Conservation (phyloP, 768 basidiomycete genomes). For the Filobasidium floriforme region DNA sequence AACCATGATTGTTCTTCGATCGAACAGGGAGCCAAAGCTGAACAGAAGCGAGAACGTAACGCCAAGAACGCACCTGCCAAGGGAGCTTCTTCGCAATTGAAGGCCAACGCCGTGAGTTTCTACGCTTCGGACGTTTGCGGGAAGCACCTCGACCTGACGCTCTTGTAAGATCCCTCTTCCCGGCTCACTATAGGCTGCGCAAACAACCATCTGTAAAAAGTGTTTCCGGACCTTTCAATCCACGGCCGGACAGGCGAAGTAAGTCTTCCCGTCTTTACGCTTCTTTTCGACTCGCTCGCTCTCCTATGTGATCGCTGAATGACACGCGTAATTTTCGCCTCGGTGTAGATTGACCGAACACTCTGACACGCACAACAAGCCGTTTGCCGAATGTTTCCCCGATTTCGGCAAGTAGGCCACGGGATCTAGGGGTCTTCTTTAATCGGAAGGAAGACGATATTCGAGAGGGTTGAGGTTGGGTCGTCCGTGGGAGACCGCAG, state of each 20-base stretch:
- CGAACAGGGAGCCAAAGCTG: slow-evolving; percentile 6
- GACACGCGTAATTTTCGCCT: background rate
- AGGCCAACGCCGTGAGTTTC: background rate
- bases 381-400: slow-evolving; percentile 7
- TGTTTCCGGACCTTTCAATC: slow-evolving; percentile 7
- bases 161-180: too few species aligned
- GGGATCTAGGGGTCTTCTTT: too few species aligned
- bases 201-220: background rate
- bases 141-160: too few species aligned
- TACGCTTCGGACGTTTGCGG: background rate
- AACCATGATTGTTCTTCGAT: background rate
- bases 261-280: background rate
- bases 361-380: slow-evolving; percentile 6
- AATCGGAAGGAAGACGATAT: too few species aligned
- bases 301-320: background rate
- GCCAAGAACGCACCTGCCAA: slow-evolving; percentile 4
- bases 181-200: background rate
- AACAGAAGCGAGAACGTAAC: slow-evolving; percentile 5
- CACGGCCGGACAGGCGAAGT: background rate
- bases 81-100: background rate
- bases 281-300: too few species aligned
- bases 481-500: too few species aligned
- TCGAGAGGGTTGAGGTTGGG: too few species aligned
- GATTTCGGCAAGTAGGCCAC: slow-evolving; percentile 1
- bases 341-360: slow-evolving; percentile 1